Evolutionary conservation across 1,284 basidiomycete genomes (phyloP).

Genomic region (Ustilago esculenta): DNA sequence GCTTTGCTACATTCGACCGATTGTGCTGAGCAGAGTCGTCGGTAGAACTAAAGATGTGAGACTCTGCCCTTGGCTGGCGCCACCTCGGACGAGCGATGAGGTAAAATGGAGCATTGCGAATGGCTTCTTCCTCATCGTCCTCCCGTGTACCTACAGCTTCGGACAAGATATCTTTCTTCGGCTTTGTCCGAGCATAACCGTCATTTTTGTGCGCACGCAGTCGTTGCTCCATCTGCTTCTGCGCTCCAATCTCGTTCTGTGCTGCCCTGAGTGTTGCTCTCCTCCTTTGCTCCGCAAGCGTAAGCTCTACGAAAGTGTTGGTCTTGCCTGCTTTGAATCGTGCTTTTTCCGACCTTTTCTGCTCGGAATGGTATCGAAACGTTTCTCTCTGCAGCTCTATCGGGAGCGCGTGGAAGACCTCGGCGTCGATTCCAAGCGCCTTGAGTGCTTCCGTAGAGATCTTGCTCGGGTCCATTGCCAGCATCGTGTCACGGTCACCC

Average conservation of each 20-base stretch:
- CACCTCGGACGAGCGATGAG: constrained; percentile 14
- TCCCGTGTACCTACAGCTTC: too few species aligned
- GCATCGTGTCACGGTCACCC: constrained; percentile 23
- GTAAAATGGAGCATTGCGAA: constrained; percentile 23
- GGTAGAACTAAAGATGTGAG: constrained; percentile 15
- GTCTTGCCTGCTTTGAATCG: constrained; percentile 28
- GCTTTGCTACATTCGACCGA: background rate
- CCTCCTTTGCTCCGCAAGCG: constrained; percentile 38
- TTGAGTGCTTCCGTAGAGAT: constrained; percentile 23
- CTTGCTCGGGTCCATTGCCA: constrained; percentile 36
- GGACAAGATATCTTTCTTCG: background rate
- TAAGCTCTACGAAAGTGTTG: constrained; percentile 23
- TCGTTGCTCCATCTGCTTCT: constrained; percentile 17
- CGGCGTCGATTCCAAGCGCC: constrained; percentile 53
- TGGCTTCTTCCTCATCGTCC: constrained; percentile 16
- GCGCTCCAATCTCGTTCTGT: constrained; percentile 12
- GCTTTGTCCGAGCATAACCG: background rate
- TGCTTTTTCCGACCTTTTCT: constrained; percentile 28
- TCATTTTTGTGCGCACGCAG: constrained; percentile 11
- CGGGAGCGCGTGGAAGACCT: constrained; percentile 57
- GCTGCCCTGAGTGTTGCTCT: constrained; percentile 41
- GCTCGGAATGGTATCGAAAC: constrained; percentile 31
- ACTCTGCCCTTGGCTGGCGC: background rate
- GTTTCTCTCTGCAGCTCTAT: constrained; percentile 53
- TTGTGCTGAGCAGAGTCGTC: background rate